Base-by-base conservation (phyloP, 208 protist genomes). In the Leptomonas pyrrhocoris region DNA sequence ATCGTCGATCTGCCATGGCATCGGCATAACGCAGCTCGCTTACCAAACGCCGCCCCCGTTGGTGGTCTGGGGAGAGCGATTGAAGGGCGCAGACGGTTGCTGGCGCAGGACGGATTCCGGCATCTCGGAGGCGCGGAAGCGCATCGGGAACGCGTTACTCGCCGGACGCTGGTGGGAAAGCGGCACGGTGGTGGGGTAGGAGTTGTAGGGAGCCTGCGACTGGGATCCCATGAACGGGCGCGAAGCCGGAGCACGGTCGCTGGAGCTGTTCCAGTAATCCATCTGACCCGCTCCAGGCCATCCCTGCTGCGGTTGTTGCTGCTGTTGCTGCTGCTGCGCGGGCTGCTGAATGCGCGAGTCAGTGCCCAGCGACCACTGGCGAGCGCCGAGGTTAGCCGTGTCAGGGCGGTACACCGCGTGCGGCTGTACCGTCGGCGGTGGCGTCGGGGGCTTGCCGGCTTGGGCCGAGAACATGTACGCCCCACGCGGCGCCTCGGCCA, bases 21-120 rank as follows among this genome's bases (percentile, higher is more conserved):
- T 19, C 46, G 19, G 19, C 19, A 19, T 50, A 34, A 23, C 43
- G 5, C 12, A 6, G 55, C 42, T 34, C 2, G 40, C 16, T 71
- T 85, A 89, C 83, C 83, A 89, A 15, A 89, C 76, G 27, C 71
- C 80, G 43, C 73, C 73, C 54, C 70, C 56, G 53, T 80, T 89
- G 13, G 76, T 75, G 49, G 18, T 23, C 57, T 68, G 59, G 18
- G 73, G 51, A 18, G 75, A 54, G 28, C 79, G 79, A 59, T 74
- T 83, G 43, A 84, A 81, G 1, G 79, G 67, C 8, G 34, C 68
- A 13, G 56, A 21, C 13, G 62, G 21, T 38, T 64, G 68, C 69
- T 74, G 74, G 8, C 68, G 68, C 46, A 80, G 51, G 11, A 70
- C 51, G 18, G 57, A 42, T 27, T 80, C 73, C 40, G 73, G 53